Evolutionary conservation across 148 eudicot species (phyloP), one percentile per base, ranked within the genome.

Genomic region (Cornus suecica): DNA sequence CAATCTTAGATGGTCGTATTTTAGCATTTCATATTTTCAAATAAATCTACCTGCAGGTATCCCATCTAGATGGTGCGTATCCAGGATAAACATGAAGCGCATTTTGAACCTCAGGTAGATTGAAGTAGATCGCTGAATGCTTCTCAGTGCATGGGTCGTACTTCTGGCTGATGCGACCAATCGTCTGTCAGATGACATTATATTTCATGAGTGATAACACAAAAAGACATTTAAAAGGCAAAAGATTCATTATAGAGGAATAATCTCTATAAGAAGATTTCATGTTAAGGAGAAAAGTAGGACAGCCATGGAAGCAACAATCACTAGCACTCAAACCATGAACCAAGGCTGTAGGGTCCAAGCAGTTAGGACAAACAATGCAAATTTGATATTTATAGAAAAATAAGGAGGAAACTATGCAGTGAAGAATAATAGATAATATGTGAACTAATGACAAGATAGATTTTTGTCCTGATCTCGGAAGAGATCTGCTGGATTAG

Each of bases 131-230:
- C 69, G 78, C 83, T 51, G 99, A 88, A 84, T 95, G 97, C 87
- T 85, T 83, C 88, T 95, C 99, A 9, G 97, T 91, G 85, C 99
- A 95, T 41, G 99, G 99, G 79, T 95, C 99, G 22, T 95, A 95
- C 32, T 87, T 87, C 83, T 88, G 88, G 76, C 85, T 83, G 48
- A 88, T 54, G 68, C 68, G 91, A 48, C 97, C 97, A 31, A 84
- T 70, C 79, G 81, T 87, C 97, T 92, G 79, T 69, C 51, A 80
- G 14, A 71, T 56, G 56, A 76, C 27, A 82, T 29, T 13, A 48
- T 10, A 70, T 62, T 69, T 74, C 24, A 75, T 77, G 61, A 79
- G 77, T 70, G 18, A 77, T 15, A 54, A 32, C 14, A 45, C 10
- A 1, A 60, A 72, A 66, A 75, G 2, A 48, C 10, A 20, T 42